phyloP scores from a whole-genome alignment of 805 yeast genomes.

The Starmerella stigmatis region DNA sequence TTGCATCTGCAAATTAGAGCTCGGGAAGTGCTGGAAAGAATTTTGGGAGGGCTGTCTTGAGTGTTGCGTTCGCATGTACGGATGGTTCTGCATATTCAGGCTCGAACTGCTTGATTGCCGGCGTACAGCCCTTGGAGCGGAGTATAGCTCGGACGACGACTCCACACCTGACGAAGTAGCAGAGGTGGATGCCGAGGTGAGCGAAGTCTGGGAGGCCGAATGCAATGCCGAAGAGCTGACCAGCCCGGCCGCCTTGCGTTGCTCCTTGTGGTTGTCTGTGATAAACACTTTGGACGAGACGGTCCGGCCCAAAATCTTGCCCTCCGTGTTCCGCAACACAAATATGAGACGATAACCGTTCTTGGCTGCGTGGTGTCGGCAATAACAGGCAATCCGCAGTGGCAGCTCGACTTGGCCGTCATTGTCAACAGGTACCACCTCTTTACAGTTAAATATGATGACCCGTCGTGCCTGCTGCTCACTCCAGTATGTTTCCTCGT shows the following conservation, averaged over 20 bases:
- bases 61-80: slow-evolving; percentile 4
- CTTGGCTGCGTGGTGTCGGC: slow-evolving; percentile 88
- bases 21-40: neutral
- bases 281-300: slow-evolving; percentile 71
- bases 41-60: neutral
- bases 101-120: slow-evolving; percentile 2
- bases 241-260: slow-evolving; percentile 6
- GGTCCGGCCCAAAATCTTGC: slow-evolving; percentile 59
- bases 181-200: slow-evolving; percentile 4
- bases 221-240: neutral
- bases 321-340: slow-evolving; percentile 46
- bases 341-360: slow-evolving; percentile 70
- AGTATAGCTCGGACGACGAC: neutral
- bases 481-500: slow-evolving; percentile 71
- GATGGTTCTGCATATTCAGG: slow-evolving; percentile 6
- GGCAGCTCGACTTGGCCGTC: slow-evolving; percentile 36
- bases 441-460: slow-evolving; percentile 82
- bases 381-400: slow-evolving; percentile 84
- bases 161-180: slow-evolving; percentile 6
- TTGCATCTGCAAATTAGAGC: neutral
- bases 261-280: slow-evolving; percentile 81
- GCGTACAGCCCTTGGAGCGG: neutral
- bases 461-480: slow-evolving; percentile 68
- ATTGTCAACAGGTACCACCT: slow-evolving; percentile 41
- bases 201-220: slow-evolving; percentile 1